phyloP scores from a whole-genome alignment of 345 rosid genomes.

The Brassica incana region DNA sequence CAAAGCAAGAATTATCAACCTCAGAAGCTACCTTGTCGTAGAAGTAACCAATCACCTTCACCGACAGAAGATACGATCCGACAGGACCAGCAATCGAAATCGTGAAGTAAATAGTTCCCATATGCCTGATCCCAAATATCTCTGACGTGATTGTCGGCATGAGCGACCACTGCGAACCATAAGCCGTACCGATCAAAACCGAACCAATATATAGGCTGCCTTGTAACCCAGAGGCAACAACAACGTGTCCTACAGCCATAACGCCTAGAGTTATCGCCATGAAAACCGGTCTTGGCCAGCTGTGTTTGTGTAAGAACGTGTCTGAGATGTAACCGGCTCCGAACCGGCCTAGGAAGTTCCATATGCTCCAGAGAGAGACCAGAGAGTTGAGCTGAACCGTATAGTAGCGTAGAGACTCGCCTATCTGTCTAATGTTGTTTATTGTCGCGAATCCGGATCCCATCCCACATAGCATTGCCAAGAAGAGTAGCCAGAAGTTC shows the following conservation, averaged over 20 bases:
- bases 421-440: conserved; percentile 83
- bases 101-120: conserved; percentile 88
- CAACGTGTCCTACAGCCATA: conserved; percentile 59
- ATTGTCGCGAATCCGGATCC: conserved; percentile 81
- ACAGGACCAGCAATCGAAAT: conserved; percentile 77
- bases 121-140: conserved; percentile 70
- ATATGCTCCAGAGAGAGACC: conserved; percentile 77
- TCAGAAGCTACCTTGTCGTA: conserved; percentile 62
- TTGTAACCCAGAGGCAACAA: conserved; percentile 68
- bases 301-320: conserved; percentile 53
- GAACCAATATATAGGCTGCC: conserved; percentile 68
- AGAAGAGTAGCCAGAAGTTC: conserved; percentile 78
- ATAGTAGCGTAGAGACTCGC: conserved; percentile 80
- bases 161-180: conserved; percentile 88
- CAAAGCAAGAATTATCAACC: conserved; percentile 56
- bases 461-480: conserved; percentile 76
- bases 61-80: conserved; percentile 84
- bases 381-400: conserved; percentile 58
- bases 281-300: conserved; percentile 73
- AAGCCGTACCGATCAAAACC: conserved; percentile 65
- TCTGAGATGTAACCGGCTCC: conserved; percentile 82
- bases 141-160: conserved; percentile 80
- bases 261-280: conserved; percentile 62
- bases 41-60: conserved; percentile 71
- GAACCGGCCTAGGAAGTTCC: conserved; percentile 93